Base-by-base conservation (phyloP, 2,329 filamentous ascomycete species). In the Geosmithia flava region DNA sequence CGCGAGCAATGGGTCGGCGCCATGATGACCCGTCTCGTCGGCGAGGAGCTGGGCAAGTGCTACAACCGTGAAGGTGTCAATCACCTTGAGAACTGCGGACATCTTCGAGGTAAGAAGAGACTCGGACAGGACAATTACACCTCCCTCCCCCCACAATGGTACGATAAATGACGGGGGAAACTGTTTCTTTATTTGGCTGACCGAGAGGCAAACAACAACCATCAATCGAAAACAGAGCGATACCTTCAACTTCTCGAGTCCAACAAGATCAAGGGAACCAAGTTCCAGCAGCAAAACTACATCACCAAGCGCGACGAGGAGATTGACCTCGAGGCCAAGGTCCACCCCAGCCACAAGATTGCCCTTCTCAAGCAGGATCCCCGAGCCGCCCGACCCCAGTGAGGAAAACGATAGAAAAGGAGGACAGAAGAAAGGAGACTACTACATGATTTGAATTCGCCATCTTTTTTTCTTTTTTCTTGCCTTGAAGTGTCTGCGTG, bases 1-100 rank as follows among this genome's bases (percentile, higher is more conserved):
- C 77, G 86, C 53, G 87, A 93, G 70, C 87, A 93, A 71, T 93
- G 87, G 87, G 85, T 93, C 51, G 81, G 80, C 64, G 82, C 83
- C 64, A 93, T 93, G 87, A 93, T 90, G 87, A 85, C 84, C 50
- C 76, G 87, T 52, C 69, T 93, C 53, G 85, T 93, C 48, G 74
- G 85, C 54, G 84, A 91, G 64, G 87, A 93, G 72, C 72, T 93
- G 70, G 76, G 82, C 67, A 91, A 88, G 71, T 93, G 87, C 73
- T 93, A 93, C 68, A 80, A 81, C 67, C 75, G 80, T 56, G 85
- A 93, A 68, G 87, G 87, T 49, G 85, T 90, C 55, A 93, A 93
- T 67, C 87, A 93, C 65, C 68, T 93, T 64, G 87, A 91, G 75
- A 93, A 91, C 70, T 93, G 87, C 66, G 86, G 85, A 55, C 72